These are phyloP conservation scores for Daldinia childiae DNA, from an alignment of 495 filamentous ascomycete genomes.

Conservation along the genomic window DNA sequence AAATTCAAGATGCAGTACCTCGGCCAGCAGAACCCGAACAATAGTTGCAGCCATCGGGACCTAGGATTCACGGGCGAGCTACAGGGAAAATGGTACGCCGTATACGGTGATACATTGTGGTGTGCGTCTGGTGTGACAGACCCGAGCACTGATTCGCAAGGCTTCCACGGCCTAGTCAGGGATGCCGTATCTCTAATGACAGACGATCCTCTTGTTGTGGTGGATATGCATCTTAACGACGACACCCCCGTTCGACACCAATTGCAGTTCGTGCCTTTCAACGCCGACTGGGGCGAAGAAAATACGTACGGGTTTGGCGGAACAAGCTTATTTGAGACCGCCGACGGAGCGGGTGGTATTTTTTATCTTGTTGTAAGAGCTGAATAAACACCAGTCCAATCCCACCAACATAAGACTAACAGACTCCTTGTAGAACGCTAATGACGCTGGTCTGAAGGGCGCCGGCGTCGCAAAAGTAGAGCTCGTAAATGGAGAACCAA, in stretches of 20 bases:
- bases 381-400: too few relatives aligned
- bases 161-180: conserved; percentile 27
- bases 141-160: conserved; percentile 32
- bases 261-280: neutral
- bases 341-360: neutral
- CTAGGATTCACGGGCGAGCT: conserved; percentile 54
- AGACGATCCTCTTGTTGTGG: neutral
- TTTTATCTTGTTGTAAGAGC: neutral
- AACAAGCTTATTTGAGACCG: neutral
- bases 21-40: conserved; percentile 48
- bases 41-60: conserved; percentile 52
- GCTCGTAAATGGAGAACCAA: neutral
- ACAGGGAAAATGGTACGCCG: conserved; percentile 49
- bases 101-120: conserved; percentile 53
- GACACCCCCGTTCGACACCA: neutral
- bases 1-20: conserved; percentile 38
- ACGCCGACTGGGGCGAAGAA: neutral
- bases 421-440: neutral
- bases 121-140: conserved; percentile 46
- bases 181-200: neutral
- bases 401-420: neutral
- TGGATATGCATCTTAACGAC: neutral
- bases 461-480: neutral
- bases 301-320: neutral
- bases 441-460: neutral